Evolutionary conservation across 495 filamentous ascomycete species (phyloP).

Genomic region (Tuber magnatum): DNA sequence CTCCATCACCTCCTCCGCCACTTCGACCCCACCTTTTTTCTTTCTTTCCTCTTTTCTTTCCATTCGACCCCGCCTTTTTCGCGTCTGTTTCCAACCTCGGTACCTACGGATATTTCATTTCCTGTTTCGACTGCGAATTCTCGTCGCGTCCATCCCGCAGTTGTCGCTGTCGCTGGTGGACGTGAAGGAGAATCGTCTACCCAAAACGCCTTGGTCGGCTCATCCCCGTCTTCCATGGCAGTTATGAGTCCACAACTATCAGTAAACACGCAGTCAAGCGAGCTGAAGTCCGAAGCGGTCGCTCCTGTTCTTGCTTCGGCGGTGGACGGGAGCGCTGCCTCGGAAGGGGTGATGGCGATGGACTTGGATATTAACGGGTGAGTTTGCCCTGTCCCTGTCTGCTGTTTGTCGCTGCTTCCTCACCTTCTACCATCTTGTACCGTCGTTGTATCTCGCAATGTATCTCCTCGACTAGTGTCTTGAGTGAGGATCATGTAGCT

Average conservation of each 20-base stretch:
- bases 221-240: conserved; percentile 40
- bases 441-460: conserved; percentile 24
- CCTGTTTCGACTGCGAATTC: conserved; percentile 8
- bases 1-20: conserved; percentile 9
- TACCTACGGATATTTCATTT: conserved; percentile 8
- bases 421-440: conserved; percentile 26
- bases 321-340: conserved; percentile 33
- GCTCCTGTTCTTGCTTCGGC: conserved; percentile 36
- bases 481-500: conserved; percentile 26
- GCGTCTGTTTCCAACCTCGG: conserved; percentile 13
- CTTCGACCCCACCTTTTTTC: conserved; percentile 10
- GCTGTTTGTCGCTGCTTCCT: conserved; percentile 41
- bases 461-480: conserved; percentile 36
- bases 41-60: conserved; percentile 6
- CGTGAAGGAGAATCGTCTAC: conserved; percentile 31
- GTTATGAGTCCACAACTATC: conserved; percentile 41
- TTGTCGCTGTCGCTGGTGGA: conserved; percentile 35
- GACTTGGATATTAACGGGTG: conserved; percentile 43
- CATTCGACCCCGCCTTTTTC: conserved; percentile 13
- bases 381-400: conserved; percentile 43
- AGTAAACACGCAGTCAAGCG: conserved; percentile 36
- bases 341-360: conserved; percentile 42
- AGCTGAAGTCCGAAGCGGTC: conserved; percentile 38
- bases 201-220: conserved; percentile 24
- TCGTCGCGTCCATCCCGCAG: conserved; percentile 30